Evolutionary conservation across 495 filamentous ascomycete species (phyloP).

Genomic region (Entonaema liquescens): DNA sequence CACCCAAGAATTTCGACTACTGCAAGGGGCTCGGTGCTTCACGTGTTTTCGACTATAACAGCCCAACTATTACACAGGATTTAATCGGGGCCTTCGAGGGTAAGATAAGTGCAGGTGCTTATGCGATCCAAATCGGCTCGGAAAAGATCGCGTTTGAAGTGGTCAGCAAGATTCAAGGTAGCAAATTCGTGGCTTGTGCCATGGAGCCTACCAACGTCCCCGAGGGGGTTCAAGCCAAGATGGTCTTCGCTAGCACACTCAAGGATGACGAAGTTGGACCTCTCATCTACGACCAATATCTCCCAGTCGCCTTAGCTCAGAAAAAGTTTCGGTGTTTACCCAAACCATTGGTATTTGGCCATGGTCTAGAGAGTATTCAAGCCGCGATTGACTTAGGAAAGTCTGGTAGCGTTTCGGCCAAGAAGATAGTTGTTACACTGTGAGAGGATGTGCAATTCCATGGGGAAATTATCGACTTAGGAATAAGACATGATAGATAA

Average conservation of each 20-base stretch:
- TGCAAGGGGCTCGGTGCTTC: slow-evolving; percentile 63
- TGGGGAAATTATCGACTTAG: neutral
- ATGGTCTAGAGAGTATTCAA: slow-evolving; percentile 40
- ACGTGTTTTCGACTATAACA: slow-evolving; percentile 67
- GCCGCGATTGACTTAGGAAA: slow-evolving; percentile 32
- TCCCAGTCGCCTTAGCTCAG: slow-evolving; percentile 33
- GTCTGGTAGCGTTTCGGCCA: slow-evolving; percentile 24
- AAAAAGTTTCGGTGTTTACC: slow-evolving; percentile 33
- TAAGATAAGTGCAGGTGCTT: slow-evolving; percentile 30
- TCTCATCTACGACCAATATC: slow-evolving; percentile 29
- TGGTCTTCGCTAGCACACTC: slow-evolving; percentile 34
- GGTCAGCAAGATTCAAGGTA: slow-evolving; percentile 24
- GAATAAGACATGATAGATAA: neutral
- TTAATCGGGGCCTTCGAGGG: slow-evolving; percentile 46
- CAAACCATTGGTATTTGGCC: slow-evolving; percentile 35
- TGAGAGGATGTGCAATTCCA: neutral
- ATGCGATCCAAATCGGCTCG: slow-evolving; percentile 14
- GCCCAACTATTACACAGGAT: slow-evolving; percentile 44
- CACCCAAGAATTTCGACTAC: slow-evolving; percentile 62
- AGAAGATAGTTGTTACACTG: slow-evolving; percentile 42
- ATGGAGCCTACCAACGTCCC: slow-evolving; percentile 31
- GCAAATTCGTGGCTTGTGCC: slow-evolving; percentile 44
- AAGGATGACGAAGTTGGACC: slow-evolving; percentile 39
- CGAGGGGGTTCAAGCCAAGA: slow-evolving; percentile 36
- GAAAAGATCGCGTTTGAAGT: slow-evolving; percentile 30